Evolutionary conservation across 78 protist species (phyloP), one percentile per base, ranked within the genome.

Genomic region (Bodo saltans): DNA sequence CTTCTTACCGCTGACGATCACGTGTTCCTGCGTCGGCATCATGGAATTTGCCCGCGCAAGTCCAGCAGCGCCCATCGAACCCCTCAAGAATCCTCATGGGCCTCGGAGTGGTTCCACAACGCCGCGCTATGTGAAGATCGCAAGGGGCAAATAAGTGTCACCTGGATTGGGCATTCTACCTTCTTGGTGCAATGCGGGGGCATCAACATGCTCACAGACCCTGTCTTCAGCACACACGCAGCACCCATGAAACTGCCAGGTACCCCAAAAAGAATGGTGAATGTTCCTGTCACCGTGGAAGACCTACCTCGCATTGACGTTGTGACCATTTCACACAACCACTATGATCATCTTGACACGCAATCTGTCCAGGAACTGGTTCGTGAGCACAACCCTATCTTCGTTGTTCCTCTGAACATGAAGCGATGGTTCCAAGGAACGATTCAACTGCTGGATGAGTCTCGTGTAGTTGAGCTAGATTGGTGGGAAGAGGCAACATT

Each of bases 281-380:
- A 25, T 47, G 73, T 67, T 21, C 82, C 83, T 28, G 40, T 32
- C 33, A 4, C 2, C 23, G n/a, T 83, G 3, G 33, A 11, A 27
- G 86, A 75, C 23, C 41, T 75, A 0, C 78, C 83, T 30, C 4
- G 3, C 33, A 42, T 74, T 35, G 79, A 85, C 79, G 79, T 30
- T 26, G 84, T 85, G 29, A 0, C 21, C 21, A 30, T 85, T 29
- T 29, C 72, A 0, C 88, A 85, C 81, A 70, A 78, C 74, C 88
- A 85, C 78, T 78, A 78, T 42, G 88, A 85, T 52, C 88, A 85
- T 33, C 83, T 78, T 41, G 88, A 85, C 33, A 32, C 0, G 33
- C 0, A 1, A 2, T 27, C 72, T 3, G 42, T 84, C 21, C 2
- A 29, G 70, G 72, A 23, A 1, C 60, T 84, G 28, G 68, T 3